Evolutionary conservation across 352 stramenopile species (phyloP).

Genomic region (Phytopythium litorale): DNA sequence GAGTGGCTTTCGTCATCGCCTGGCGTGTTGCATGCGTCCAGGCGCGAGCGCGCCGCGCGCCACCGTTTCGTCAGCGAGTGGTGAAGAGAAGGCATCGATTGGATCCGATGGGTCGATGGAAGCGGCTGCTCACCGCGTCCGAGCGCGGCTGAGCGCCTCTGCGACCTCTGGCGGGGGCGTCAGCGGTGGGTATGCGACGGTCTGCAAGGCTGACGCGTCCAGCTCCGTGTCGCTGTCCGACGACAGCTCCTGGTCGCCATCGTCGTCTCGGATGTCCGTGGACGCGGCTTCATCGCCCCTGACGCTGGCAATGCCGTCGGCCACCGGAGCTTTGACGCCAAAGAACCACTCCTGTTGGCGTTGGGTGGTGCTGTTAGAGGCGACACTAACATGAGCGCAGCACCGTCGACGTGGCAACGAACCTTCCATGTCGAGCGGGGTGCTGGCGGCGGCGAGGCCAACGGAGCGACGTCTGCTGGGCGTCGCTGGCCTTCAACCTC

Average conservation of each 20-base stretch:
- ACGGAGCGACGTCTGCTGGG: not conserved
- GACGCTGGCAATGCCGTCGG: not conserved
- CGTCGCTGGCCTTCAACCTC: not conserved
- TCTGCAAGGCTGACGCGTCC: constrained; percentile 1
- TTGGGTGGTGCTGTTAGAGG: not conserved
- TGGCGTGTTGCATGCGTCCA: too few species aligned
- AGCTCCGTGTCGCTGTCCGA: constrained; percentile 23
- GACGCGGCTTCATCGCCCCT: constrained; percentile 12
- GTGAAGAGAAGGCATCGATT: too few species aligned
- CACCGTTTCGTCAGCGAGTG: too few species aligned
- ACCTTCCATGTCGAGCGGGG: not conserved
- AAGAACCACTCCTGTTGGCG: constrained; percentile 21
- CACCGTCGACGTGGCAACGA: not conserved
- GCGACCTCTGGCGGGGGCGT: constrained; percentile 39
- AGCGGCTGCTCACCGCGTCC: not conserved
- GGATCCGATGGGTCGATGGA: too few species aligned
- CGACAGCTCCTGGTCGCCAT: constrained; percentile 11
- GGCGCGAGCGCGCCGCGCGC: too few species aligned
- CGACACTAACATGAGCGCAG: not conserved
- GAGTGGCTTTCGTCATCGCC: too few species aligned
- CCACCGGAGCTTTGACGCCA: not conserved
- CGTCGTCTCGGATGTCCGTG: constrained; percentile 13
- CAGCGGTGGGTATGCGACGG: constrained; percentile 23
- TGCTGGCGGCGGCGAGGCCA: not conserved
- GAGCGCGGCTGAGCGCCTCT: constrained; percentile 32